Base-by-base conservation (phyloP, 2,329 filamentous ascomycete genomes). In the Scolecobasidium constrictum region DNA sequence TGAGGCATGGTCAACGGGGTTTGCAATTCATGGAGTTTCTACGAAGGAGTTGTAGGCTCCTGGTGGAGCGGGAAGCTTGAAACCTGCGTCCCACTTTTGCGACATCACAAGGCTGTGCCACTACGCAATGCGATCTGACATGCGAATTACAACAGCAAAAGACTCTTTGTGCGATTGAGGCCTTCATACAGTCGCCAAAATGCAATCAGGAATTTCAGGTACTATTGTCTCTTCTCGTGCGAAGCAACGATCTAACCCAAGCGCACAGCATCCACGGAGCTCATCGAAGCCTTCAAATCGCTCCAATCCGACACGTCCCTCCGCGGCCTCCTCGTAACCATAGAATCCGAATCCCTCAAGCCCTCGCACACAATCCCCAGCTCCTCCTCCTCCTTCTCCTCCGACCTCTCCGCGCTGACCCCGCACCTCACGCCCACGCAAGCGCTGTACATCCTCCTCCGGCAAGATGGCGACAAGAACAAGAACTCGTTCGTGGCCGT, bases 201-300 rank as follows among this genome's bases (percentile, higher is more conserved):
- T 86, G 83, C 82, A 87, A 69, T 86, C 83, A 26, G 82, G 83
- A 62, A 86, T 86, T 53, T 77, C 80, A 63, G 81, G 81, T 81
- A 69, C 38, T 18, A 26, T 31, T 13, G 16, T 22, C 12, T 41
- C 15, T 35, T 11, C 38, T 9, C 9, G 18, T 45, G 12, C 36
- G 34, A 23, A 20, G 17, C 31, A 35, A 39, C 52, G 53, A 48
- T 57, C 49, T 34, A 26, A 34, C 23, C 38, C 15, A 16, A 22
- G 5, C 33, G 21, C n/a, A 13, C 34, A 85, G 86, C 82, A 50
- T 88, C 85, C 44, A 63, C 80, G 63, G 85, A 90, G 71, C 81
- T 92, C 48, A 74, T 79, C 57, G 67, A 76, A 53, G 72, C 83
- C 53, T 88, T 92, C 71, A 78, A 77, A 63, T 67, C 65, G 47